Evolutionary conservation across 495 filamentous ascomycete species (phyloP), one percentile per base, ranked within the genome.

Genomic region (Ramalina intermedia): DNA sequence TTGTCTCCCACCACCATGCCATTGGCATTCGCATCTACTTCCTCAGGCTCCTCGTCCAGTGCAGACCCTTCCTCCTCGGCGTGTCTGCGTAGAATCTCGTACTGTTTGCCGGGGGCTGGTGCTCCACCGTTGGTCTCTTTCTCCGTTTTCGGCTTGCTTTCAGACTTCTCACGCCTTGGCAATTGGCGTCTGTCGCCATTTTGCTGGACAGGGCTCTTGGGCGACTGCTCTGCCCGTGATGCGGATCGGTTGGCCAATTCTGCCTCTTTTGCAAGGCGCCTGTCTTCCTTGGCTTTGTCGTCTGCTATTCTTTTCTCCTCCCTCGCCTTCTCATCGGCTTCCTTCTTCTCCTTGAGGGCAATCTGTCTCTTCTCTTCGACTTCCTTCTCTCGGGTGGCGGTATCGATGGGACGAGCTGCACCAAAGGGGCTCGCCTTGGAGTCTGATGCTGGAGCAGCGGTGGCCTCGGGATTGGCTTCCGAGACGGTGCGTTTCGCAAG

Each of bases 391-490:
- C 82, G 76, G 8, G 87, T 74, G 17, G 85, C 84, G 43, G 87
- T 94, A 65, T 96, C 87, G 52, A 93, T 93, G 11, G 88, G 88
- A 43, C 77, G 76, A 37, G 88, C 88, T 47, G 84, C 87, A 61
- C 91, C 91, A 64, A 98, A 98, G 21, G 86, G 86, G 65, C 80
- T 96, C 16, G 86, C 75, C 69, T 91, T 94, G 3, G 85, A 72
- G 50, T 89, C 85, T 35, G 64, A 63, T 21, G 55, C 57, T 20
- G 70, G 59, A 35, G 74, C 59, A 9, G 72, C 49, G 26, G 66
- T 60, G 14, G 79, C 67, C 39, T 73, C 75, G 2, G 74, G 66
- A 4, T 69, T 62, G 40, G 70, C 67, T 46, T 95, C 88, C 4
- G 88, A 80, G 29, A 94, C 84, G 6, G 86, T 93, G 41, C 91